These are phyloP conservation scores for Macaranga tanarius DNA, from an alignment of 441 rosid genomes.

Conservation along the genomic window DNA sequence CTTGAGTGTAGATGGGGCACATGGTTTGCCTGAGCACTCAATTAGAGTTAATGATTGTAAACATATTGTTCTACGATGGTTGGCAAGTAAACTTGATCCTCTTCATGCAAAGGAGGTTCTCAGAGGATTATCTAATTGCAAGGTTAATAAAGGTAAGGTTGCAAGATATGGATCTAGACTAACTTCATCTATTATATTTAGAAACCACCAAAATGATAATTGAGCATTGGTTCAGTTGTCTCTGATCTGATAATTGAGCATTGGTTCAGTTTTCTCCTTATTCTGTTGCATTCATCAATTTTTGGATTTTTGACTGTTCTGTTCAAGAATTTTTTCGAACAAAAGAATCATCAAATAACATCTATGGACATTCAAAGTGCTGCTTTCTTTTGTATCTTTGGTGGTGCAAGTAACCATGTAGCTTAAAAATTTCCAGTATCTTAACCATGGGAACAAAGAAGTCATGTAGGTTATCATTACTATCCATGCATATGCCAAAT, in stretches of 20 bases:
- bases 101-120: constrained; percentile 68
- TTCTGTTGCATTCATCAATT: background rate
- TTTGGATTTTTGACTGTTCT: constrained; percentile 9
- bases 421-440: background rate
- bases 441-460: background rate
- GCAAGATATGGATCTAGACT: constrained; percentile 6
- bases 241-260: background rate
- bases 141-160: constrained; percentile 69
- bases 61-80: constrained; percentile 70
- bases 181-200: background rate
- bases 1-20: constrained; percentile 33
- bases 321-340: constrained; percentile 5
- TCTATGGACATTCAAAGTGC: background rate
- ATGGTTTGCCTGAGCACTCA: constrained; percentile 51
- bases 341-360: background rate
- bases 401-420: background rate
- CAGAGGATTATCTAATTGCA: constrained; percentile 80
- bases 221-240: background rate
- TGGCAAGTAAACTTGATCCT: constrained; percentile 60
- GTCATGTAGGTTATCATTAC: background rate
- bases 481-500: background rate
- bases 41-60: constrained; percentile 66
- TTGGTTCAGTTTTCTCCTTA: background rate
- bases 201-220: constrained; percentile 5
- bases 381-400: background rate